Evolutionary conservation across 2,329 filamentous ascomycete genomes (phyloP), one percentile per base, ranked within the genome.

Genomic region (Xylariomycetidae sp.): DNA sequence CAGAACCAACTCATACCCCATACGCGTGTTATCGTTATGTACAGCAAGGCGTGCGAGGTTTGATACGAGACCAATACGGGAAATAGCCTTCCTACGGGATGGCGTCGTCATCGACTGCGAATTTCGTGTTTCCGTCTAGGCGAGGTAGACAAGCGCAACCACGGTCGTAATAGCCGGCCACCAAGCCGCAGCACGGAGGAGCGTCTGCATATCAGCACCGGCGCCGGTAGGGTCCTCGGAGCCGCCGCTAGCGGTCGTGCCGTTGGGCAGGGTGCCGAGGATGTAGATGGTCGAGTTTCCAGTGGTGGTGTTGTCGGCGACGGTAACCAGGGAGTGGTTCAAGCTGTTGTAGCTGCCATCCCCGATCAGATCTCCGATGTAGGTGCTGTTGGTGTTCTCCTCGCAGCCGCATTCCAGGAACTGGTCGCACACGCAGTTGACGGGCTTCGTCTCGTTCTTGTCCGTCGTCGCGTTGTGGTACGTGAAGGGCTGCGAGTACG

Each of bases 231-330:
- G 54, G 29, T 59, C 54, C 1, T 66, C 65, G 10, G 54, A 60
- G 17, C 65, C 69, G 10, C 64, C 66, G 5, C 63, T 39, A 1
- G 70, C 66, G 0, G 75, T 79, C 1, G 79, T 83, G 30, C 75
- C 76, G 45, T 83, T 82, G 19, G 79, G 74, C 4, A 90, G 62
- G 0, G 81, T 84, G n/a, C 85, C 85, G 54, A 88, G 87, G 53
- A 90, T 62, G 19, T 85, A 64, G 23, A 92, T 70, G 1, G 74
- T 80, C 4, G 53, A 52, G 2, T 47, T 23, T 38, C 60, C 61
- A 1, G 70, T 77, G 36, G 85, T 76, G 35, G 85, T 79, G 40
- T 82, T 69, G 33, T 68, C 60, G 3, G 70, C 74, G 1, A 89
- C 71, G 10, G 65, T 70, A 36, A 85, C 70, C 2, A 86, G 46